phyloP scores from a whole-genome alignment of 108 stramenopile species.

The Mayamaea pseudoterrestris region DNA sequence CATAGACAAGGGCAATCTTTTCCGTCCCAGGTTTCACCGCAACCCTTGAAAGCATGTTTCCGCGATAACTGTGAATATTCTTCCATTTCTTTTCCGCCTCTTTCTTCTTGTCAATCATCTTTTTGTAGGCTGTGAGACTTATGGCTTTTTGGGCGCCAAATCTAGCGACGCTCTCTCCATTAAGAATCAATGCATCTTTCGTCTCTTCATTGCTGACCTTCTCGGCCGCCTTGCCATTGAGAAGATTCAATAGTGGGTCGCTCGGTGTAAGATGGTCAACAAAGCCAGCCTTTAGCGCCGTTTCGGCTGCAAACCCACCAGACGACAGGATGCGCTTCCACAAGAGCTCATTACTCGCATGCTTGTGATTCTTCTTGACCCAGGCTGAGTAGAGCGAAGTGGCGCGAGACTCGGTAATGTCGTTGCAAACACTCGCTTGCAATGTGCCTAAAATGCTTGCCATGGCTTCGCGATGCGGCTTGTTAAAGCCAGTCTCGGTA shows the following conservation, averaged over 20 bases:
- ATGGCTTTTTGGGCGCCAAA: slow-evolving; percentile 17
- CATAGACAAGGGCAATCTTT: slow-evolving; percentile 40
- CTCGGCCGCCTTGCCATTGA: slow-evolving; percentile 18
- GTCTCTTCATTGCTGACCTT: slow-evolving; percentile 7
- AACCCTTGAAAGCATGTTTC: slow-evolving; percentile 9
- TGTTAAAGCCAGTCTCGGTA: slow-evolving; percentile 38
- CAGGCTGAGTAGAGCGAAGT: slow-evolving; percentile 6
- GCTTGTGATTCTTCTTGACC: not conserved
- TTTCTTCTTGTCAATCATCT: slow-evolving; percentile 18
- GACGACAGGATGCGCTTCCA: slow-evolving; percentile 53
- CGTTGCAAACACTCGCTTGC: slow-evolving; percentile 29
- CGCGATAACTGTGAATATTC: too few relatives aligned
- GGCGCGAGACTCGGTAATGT: slow-evolving; percentile 32
- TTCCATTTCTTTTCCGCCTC: slow-evolving; percentile 2
- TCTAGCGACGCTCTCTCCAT: slow-evolving; percentile 19
- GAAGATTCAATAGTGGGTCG: slow-evolving; percentile 34
- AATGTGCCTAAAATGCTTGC: slow-evolving; percentile 27
- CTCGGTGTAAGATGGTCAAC: slow-evolving; percentile 38
- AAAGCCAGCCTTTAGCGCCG: slow-evolving; percentile 45
- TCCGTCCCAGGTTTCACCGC: too few relatives aligned
- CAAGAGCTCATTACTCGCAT: slow-evolving; percentile 14
- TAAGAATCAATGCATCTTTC: slow-evolving; percentile 3
- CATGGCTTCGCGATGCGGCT: slow-evolving; percentile 37
- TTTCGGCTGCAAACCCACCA: slow-evolving; percentile 47
- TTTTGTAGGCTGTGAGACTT: slow-evolving; percentile 14